These are phyloP conservation scores for Castanospermum australe DNA, from an alignment of 306 rosid genomes.

Conservation along the genomic window DNA sequence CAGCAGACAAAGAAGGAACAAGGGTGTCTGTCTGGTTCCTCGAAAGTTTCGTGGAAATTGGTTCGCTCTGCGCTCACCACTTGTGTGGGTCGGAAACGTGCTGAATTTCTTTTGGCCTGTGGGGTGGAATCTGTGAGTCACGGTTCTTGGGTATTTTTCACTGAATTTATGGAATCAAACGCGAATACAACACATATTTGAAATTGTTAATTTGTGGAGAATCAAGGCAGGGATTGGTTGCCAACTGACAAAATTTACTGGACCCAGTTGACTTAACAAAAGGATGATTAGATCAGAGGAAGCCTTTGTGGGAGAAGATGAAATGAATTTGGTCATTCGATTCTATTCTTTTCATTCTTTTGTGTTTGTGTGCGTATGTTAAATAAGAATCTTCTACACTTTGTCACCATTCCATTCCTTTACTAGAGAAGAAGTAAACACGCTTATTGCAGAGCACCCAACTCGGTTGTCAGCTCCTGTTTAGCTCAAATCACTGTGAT, in stretches of 20 bases:
- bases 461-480: not conserved
- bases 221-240: slow-evolving; percentile 14
- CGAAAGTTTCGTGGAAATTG: slow-evolving; percentile 16
- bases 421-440: not conserved
- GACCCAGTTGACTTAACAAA: slow-evolving; percentile 23
- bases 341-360: too few relatives aligned
- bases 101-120: not conserved
- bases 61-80: slow-evolving; percentile 25
- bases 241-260: not conserved
- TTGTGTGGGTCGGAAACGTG: slow-evolving; percentile 28
- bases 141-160: not conserved
- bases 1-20: slow-evolving; percentile 39
- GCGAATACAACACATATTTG: not conserved
- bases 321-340: slow-evolving; percentile 42
- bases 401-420: not conserved
- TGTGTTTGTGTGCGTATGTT: not conserved
- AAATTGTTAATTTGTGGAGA: not conserved
- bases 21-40: slow-evolving; percentile 5
- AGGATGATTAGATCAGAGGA: not conserved
- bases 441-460: not conserved
- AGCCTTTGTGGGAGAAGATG: slow-evolving; percentile 1
- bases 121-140: slow-evolving; percentile 29
- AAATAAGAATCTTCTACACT: not conserved
- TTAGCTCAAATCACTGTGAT: not conserved
- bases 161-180: not conserved